Base-by-base conservation (phyloP, 768 basidiomycete species). In the Dendrothele bispora region DNA sequence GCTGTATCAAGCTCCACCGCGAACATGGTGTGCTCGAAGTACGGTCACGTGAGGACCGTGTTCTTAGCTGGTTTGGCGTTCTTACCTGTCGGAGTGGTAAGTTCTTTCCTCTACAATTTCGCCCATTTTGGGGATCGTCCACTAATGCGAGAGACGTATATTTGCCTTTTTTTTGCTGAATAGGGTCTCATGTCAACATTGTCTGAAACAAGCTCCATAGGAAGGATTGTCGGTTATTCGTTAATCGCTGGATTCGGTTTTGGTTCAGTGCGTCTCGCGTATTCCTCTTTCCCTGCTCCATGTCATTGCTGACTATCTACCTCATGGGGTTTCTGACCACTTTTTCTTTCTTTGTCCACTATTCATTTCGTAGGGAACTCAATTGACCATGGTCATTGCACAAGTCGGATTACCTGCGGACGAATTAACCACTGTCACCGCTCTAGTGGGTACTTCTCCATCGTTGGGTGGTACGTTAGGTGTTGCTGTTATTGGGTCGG, bases 101-200 rank as follows among this genome's bases (percentile, higher is more conserved):
- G 55, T 53, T 18, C 5, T 39, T 14, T 14, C 7, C n/a, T 49
- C 27, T n/a, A n/a, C n/a, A n/a, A n/a, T n/a, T n/a, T n/a, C n/a
- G n/a, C n/a, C n/a, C n/a, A n/a, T n/a, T n/a, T n/a, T n/a, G n/a
- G n/a, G n/a, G n/a, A n/a, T n/a, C n/a, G n/a, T n/a, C n/a, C n/a
- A n/a, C n/a, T n/a, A n/a, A n/a, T n/a, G n/a, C n/a, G n/a, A n/a
- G n/a, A n/a, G 5, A 27, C n/a, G 12, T 22, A 14, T 15, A 17
- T 12, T 25, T 36, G 3, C 25, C 3, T n/a, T 17, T 6, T 28
- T 10, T 5, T 27, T n/a, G n/a, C n/a, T n/a, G 17, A 30, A 17
- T 39, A 59, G 58, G 58, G 60, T 26, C 49, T 62, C 12, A 57
- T 62, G 55, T 58, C 56, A 18, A 58, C 55, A 21, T 43, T 62